Evolutionary conservation across 164 flowering plant genomes (phyloP).

Genomic region (Magnolia officinalis): DNA sequence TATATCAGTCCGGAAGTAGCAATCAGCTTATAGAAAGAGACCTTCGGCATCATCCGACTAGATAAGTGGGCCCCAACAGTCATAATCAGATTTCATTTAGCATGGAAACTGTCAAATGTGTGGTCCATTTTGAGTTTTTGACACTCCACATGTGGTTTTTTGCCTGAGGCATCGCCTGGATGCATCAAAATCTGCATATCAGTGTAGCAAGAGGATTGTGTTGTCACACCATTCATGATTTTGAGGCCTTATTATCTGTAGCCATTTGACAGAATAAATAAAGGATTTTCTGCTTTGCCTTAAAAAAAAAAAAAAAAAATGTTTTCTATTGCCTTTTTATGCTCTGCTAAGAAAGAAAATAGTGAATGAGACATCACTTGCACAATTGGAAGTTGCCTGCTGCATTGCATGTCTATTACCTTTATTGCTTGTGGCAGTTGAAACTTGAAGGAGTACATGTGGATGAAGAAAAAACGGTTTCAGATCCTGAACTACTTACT

Average conservation of each 20-base stretch:
- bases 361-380: background rate
- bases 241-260: background rate
- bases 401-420: background rate
- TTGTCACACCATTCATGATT: background rate
- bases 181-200: background rate
- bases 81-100: background rate
- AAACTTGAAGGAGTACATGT: constrained; percentile 64
- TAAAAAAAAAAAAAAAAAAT: no score
- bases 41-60: background rate
- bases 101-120: background rate
- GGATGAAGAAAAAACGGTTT: constrained; percentile 78
- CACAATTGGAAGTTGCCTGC: background rate
- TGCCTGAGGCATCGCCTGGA: background rate
- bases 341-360: background rate
- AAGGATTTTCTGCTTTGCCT: background rate
- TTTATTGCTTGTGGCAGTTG: constrained; percentile 39
- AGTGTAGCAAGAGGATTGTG: background rate
- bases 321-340: no score
- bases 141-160: background rate
- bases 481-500: constrained; percentile 63
- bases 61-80: background rate
- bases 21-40: no score
- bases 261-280: background rate
- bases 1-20: no score
- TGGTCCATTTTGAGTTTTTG: no score